Base-by-base conservation (phyloP, 306 rosid genomes). In the Citrullus amarus region DNA sequence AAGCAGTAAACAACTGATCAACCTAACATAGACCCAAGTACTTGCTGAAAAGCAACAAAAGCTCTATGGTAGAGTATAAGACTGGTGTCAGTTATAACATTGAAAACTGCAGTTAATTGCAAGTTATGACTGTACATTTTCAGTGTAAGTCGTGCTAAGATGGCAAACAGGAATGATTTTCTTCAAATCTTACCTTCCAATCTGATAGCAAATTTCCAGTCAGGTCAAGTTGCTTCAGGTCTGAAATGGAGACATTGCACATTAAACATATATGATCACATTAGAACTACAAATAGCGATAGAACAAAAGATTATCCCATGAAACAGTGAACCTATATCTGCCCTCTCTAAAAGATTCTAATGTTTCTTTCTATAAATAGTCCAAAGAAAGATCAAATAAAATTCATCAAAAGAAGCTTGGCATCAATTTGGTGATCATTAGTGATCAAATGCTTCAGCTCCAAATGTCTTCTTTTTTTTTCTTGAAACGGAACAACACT, bases 121-220 rank as follows among this genome's bases (percentile, higher is more conserved):
- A 39, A 78, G 51, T 60, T 57, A 56, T 34, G 56, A 54, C 75
- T 9, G 28, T 72, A 65, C 62, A 81, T 78, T 61, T 63, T 77
- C 57, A 75, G 72, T 65, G 76, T 68, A 78, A 3, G 55, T 79
- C 61, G 57, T 54, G 78, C 48, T 41, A 43, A 60, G 75, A 72
- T 44, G 39, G 53, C 15, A 43, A 39, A 84, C 20, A 51, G 4
- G 8, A 73, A 80, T 82, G 73, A 32, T 82, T 43, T 66, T 79
- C 84, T 44, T 56, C 9, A 44, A 65, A 78, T 80, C 72, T 76
- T 85, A 94, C 98, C 97, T 86, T 89, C 98, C 98, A 92, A 68
- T 92, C 90, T 13, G 90, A 91, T 62, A 95, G 87, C 75, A 95
- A 85, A 88, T 92, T 95, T 86, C 97, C 97, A 20, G 96, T 91